Base-by-base conservation (phyloP, 352 stramenopile genomes). In the Phytopythium delawarense region DNA sequence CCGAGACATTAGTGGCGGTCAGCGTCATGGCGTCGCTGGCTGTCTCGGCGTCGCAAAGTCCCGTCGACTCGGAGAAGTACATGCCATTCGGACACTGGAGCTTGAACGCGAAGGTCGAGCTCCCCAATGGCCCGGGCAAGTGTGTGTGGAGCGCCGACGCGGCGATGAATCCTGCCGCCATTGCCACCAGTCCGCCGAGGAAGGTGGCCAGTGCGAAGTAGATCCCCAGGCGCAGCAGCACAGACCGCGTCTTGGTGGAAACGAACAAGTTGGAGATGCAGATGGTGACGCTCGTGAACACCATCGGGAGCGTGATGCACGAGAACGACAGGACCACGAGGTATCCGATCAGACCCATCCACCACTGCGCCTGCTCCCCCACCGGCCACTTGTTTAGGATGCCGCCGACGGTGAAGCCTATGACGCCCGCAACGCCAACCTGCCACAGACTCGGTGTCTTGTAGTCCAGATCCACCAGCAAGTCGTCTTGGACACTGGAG, bases 211-310 rank as follows among this genome's bases (percentile, higher is more conserved):
- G 28, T 9, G 79, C 39, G 50, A 87, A 88, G 61, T 74, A 79
- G 57, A 80, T 65, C 15, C 72, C 57, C 57, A 88, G 71, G 6
- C 78, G 78, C 6, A 75, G n/a, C 51, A 86, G 63, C 20, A 89
- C 76, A 7, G 68, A 45, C 0, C 70, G 66, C 4, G 76, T 81
- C 49, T 89, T 88, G 48, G 69, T 62, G 7, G 78, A 82, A 3
- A 80, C 67, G 49, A 87, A 70, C 28, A 89, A 58, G 46, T 89
- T 84, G 12, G 72, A 76, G 28, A 88, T 70, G 61, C 76, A 83
- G 44, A 82, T 83, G 21, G 75, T 84, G 57, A 88, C 72, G 39
- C 70, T 87, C n/a, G 80, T 88, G 69, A 88, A 89, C 50, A 89
- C 80, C n/a, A 89, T 68, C 40, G 78, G 80, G 18, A 89, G 56